These are phyloP conservation scores for Albugo candida DNA, from an alignment of 352 stramenopile genomes.

Conservation along the genomic window DNA sequence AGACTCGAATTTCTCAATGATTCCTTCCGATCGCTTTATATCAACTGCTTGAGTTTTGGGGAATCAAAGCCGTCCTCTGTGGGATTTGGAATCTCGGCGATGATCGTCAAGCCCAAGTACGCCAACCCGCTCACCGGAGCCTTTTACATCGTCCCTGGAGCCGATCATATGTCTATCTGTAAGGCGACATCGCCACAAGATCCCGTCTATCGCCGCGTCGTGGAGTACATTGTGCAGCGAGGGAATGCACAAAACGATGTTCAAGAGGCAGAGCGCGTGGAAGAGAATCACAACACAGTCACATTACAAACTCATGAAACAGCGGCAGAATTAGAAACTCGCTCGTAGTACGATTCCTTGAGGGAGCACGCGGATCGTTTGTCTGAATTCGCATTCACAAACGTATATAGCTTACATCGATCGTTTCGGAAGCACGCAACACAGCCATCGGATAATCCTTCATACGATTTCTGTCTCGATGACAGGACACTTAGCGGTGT, in stretches of 20 bases:
- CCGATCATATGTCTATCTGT: conserved; percentile 79
- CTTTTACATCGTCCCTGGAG: conserved; percentile 36
- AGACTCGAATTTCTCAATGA: conserved; percentile 46
- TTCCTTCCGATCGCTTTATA: conserved; percentile 32
- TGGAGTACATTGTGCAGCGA: conserved; percentile 2
- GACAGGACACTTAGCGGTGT: conserved; percentile 11
- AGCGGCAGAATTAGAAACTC: too few species aligned
- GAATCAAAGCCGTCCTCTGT: conserved; percentile 39
- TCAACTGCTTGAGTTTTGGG: conserved; percentile 53
- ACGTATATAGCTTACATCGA: conserved; percentile 26
- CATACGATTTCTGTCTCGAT: conserved; percentile 26
- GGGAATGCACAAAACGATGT: too few species aligned
- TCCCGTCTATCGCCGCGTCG: conserved; percentile 26
- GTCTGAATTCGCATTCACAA: conserved; percentile 25
- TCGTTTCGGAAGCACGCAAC: conserved; percentile 15
- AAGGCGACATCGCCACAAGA: conserved; percentile 49
- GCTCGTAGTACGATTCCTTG: conserved; percentile 14
- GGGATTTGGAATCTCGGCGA: conserved; percentile 40
- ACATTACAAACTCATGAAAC: too few species aligned
- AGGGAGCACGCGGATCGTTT: conserved; percentile 17
- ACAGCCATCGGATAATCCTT: conserved; percentile 17
- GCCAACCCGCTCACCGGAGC: conserved; percentile 44
- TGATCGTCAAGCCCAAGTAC: conserved; percentile 60
- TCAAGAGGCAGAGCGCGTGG: too few species aligned
- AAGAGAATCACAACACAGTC: too few species aligned